Percentiles rank a stretch among this genome's conserved stretches.
These are phyloP conservation scores for Lactarius quietus DNA, from an alignment of 768 basidiomycete genomes.

Conservation along the genomic window DNA sequence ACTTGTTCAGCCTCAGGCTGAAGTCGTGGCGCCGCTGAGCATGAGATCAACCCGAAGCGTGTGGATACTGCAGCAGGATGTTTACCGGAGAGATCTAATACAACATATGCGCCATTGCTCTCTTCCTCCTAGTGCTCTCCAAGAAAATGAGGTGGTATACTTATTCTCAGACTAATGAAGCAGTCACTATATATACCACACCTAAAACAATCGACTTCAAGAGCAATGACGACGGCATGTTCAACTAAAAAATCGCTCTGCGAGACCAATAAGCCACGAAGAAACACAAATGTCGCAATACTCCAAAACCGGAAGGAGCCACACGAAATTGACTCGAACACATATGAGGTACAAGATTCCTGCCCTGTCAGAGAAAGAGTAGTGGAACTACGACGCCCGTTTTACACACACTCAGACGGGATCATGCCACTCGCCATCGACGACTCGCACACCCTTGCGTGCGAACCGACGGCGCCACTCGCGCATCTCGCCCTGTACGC, in stretches of 20 bases:
- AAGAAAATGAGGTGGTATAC: background rate
- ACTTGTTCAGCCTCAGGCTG: no score
- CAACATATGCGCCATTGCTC: no score
- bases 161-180: background rate
- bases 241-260: background rate
- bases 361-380: background rate
- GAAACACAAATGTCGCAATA: background rate
- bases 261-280: background rate
- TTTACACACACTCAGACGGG: constrained; percentile 12
- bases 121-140: background rate
- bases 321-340: background rate
- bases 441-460: constrained; percentile 53
- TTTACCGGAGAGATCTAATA: background rate
- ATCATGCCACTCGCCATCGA: constrained; percentile 71
- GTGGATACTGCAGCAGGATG: no score
- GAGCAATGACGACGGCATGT: background rate
- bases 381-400: no score
- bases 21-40: no score
- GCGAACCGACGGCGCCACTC: constrained; percentile 65
- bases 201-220: background rate
- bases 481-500: constrained; percentile 77
- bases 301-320: background rate
- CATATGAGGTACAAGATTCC: background rate
- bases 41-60: no score
- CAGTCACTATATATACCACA: background rate